Conservation (phyloP, 768 basidiomycete genomes). For the Mycena albidolilacea region DNA sequence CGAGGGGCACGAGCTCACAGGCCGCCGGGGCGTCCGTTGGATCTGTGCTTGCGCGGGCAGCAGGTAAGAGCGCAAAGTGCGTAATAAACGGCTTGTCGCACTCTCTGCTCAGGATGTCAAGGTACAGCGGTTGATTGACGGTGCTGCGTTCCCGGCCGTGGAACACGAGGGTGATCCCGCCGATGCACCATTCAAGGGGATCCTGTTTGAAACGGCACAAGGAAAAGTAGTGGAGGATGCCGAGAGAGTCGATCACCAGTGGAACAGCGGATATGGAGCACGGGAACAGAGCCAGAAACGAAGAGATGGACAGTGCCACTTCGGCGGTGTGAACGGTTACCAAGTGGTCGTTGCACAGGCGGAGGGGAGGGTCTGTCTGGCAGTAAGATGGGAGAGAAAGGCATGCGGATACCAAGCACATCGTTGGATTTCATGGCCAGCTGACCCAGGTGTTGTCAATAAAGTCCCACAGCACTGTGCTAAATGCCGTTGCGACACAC, state of each 20-base stretch:
- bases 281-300: slow-evolving; percentile 13
- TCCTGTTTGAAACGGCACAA: slow-evolving; percentile 5
- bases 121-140: slow-evolving; percentile 7
- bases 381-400: neutral
- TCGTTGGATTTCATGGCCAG: slow-evolving; percentile 20
- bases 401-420: neutral
- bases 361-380: slow-evolving; percentile 31
- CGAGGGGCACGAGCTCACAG: slow-evolving; percentile 12
- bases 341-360: slow-evolving; percentile 21
- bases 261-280: neutral
- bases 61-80: slow-evolving; percentile 23
- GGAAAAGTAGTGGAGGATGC: neutral
- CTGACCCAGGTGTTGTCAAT: slow-evolving; percentile 29
- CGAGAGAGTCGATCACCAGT: neutral
- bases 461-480: slow-evolving; percentile 30
- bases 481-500: neutral
- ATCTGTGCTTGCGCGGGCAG: neutral
- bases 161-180: slow-evolving; percentile 36
- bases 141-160: slow-evolving; percentile 30
- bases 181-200: slow-evolving; percentile 9
- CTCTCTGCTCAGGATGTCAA: slow-evolving; percentile 28
- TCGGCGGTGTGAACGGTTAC: slow-evolving; percentile 16
- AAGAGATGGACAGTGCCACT: neutral
- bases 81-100: slow-evolving; percentile 1
- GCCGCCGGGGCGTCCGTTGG: neutral